Percentiles rank a stretch among this genome's conserved stretches.
phyloP scores from a whole-genome alignment of 192 early-diverging fungal species.

The Coemansia erecta region DNA sequence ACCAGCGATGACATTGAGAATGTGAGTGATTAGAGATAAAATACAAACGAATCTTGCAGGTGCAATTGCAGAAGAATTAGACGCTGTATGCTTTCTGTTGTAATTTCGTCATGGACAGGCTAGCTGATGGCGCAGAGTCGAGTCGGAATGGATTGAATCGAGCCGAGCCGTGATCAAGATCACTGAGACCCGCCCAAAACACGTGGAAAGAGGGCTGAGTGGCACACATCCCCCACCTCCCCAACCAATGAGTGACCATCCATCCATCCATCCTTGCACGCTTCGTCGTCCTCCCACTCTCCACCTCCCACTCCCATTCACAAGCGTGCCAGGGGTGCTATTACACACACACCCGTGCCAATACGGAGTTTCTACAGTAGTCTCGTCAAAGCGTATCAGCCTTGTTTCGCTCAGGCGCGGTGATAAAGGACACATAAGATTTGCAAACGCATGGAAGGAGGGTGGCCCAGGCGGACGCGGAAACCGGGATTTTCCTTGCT shows the following conservation, averaged over 20 bases:
- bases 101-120: background rate
- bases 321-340: too few species aligned
- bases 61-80: background rate
- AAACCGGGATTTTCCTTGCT: conserved; percentile 7
- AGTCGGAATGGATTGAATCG: background rate
- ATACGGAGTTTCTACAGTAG: too few species aligned
- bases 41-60: background rate
- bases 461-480: conserved; percentile 5
- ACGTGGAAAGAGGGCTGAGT: background rate
- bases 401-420: background rate
- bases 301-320: too few species aligned
- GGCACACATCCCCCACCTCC: background rate
- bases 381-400: too few species aligned
- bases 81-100: background rate
- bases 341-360: too few species aligned
- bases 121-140: too few species aligned
- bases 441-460: background rate
- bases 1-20: conserved; percentile 20
- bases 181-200: background rate
- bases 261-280: too few species aligned
- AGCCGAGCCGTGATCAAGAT: background rate
- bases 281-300: too few species aligned
- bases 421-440: background rate
- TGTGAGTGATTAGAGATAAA: conserved; percentile 1
- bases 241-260: background rate